Conservation (phyloP, 2,329 filamentous ascomycete species). For the Amauroascus verrucosus region DNA sequence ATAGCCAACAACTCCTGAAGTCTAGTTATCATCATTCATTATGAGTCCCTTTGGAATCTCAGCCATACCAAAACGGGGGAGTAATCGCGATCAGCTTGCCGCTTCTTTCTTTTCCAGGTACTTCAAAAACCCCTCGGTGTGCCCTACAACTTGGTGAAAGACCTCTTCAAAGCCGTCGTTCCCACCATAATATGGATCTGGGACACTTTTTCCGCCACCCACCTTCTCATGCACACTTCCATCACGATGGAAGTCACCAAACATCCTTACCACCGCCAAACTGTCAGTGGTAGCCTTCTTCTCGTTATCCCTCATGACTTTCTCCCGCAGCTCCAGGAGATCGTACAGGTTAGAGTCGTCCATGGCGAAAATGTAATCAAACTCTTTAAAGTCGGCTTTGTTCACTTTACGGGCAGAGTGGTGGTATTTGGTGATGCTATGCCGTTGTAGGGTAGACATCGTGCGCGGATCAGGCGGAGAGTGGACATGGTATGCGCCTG, state of each 20-base stretch:
- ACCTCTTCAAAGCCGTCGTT: conserved; percentile 68
- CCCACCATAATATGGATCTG: conserved; percentile 90
- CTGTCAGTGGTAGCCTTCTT: conserved; percentile 26
- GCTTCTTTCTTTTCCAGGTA: conserved; percentile 36
- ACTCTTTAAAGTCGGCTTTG: conserved; percentile 64
- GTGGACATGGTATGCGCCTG: conserved; percentile 73
- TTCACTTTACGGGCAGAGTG: conserved; percentile 67
- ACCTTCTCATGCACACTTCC: conserved; percentile 32
- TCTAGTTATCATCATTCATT: background rate
- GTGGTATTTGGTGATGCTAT: conserved; percentile 66
- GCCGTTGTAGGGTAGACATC: conserved; percentile 60
- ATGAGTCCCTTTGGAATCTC: background rate
- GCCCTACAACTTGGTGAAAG: conserved; percentile 73
- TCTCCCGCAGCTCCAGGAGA: conserved; percentile 50
- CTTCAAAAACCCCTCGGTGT: conserved; percentile 65
- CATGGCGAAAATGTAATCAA: conserved; percentile 95
- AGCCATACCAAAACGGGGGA: background rate
- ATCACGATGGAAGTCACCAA: conserved; percentile 66
- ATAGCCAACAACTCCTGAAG: background rate
- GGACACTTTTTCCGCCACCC: conserved; percentile 55
- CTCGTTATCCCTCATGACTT: conserved; percentile 42
- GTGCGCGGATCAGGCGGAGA: conserved; percentile 72
- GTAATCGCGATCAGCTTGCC: background rate
- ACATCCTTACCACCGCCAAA: conserved; percentile 58
- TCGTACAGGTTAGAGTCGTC: conserved; percentile 70